Base-by-base conservation (phyloP, 371 early-diverging fungal species). In the Funneliformis caledonium region DNA sequence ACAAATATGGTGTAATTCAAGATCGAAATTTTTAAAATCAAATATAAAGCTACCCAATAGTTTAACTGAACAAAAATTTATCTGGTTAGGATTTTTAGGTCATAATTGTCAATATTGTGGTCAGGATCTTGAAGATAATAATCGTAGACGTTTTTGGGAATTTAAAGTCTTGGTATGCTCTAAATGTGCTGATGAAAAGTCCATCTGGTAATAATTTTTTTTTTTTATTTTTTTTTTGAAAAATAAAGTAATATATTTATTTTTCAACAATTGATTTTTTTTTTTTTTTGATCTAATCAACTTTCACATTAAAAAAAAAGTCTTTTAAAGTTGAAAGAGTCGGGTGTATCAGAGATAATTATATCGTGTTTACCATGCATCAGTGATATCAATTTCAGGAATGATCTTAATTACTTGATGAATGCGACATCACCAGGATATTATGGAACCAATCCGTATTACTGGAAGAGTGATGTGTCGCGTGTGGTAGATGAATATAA, bases 1-100 rank as follows among this genome's bases (percentile, higher is more conserved):
- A 42, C 52, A 64, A 26, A 42, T 79, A 42, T 69, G 80, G 70
- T 42, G 59, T 59, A 70, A 48, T 4, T 70, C 72, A 33, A 22
- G 80, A 56, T 9, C 47, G 22, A 50, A 33, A 47, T 67, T 56
- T 67, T 11, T 64, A 6, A 0, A n/a, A 52, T n/a, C 67, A 50
- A 0, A 16, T 33, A 19, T 69, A 59, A 10, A 12, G 37, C 69
- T 56, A 42, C 80, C 80, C 3, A 22, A 5, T 48, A 43, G 31
- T 14, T 11, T 79, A 16, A 19, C 47, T 3, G 80, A 79, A 69
- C 56, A 65, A 33, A 31, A 59, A 59, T 79, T 70, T 37, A 22
- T 79, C 52, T 65, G 72, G 47, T 42, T 79, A 26, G 31, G 16
- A 14, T 16, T 37, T 0, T 9, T 79, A 59, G 72, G 48, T 43